Base-by-base conservation (phyloP, 2,329 filamentous ascomycete genomes). In the Gnomoniopsis sp. region DNA sequence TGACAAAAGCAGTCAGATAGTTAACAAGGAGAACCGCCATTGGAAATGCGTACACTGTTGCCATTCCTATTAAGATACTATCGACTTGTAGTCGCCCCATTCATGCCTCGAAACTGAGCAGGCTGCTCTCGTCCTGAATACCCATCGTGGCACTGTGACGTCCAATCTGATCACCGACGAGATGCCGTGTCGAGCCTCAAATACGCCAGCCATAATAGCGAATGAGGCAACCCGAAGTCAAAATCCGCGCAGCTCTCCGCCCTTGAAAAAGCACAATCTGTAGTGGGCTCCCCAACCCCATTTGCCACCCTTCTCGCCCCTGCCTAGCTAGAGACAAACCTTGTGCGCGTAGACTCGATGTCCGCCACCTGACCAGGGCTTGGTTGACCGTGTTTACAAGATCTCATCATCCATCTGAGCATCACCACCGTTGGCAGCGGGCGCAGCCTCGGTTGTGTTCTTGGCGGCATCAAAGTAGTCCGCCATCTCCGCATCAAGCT, bases 401-500 rank as follows among this genome's bases (percentile, higher is more conserved):
- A 88, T 87, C 67, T 87, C 85, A 62, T 88, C 84, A 66, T 86
- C 85, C 85, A 88, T 88, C n/a, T 80, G 70, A 43, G 82, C 84
- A 67, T 87, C 85, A 49, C 79, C 54, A 6, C 58, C 83, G 57
- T 71, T 76, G 57, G 70, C 65, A 53, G 74, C 78, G 61, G 75
- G 77, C 61, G 76, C 76, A 43, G 79, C 75, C 65, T 78, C 78
- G 54, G 73, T 77, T 64, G 76, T 71, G 36, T 68, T 67, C 60
- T 75, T 72, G 44, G 74, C 74, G 30, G 74, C 68, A 55, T 81
- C 86, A 72, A 96, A 98, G 79, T 99, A 99, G 74, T 98, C 95
- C 21, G 86, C 88, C 95, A 99, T 99, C 74, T 99, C 95, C 4
- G 91, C 92, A 73, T 99, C 95, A 26, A 99, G 86, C 78, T 99